Base-by-base conservation (phyloP, 805 yeast genomes). In the Peterozyma xylosa region DNA sequence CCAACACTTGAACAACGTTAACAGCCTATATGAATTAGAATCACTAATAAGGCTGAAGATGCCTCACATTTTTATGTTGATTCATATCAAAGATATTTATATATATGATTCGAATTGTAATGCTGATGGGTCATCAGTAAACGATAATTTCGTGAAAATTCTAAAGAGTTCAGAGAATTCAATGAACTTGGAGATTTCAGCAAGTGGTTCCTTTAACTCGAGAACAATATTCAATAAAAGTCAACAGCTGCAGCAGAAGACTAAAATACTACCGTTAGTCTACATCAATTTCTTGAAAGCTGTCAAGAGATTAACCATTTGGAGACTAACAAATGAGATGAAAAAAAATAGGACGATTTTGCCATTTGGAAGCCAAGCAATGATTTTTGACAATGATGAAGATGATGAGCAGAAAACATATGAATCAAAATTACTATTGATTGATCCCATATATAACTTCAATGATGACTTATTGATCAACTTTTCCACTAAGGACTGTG, bases 351-450 rank as follows among this genome's bases (percentile, higher is more conserved):
- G 58, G 37, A 59, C 58, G 37, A 50, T 76, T 2, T 47, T 71
- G 1, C 79, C 80, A 0, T 77, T 75, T 56, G 80, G 81, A 2
- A 74, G 72, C 61, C 76, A 51, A 60, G 66, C 51, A 42, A 66
- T 47, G 38, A 58, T 37, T 52, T 59, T 34, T 52, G 53, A 43
- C 44, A 55, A 45, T 38, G 47, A 34, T 38, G 33, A 42, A 34
- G 35, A 39, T 15, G 30, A 42, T 21, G 17, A 27, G 1, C 30
- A 30, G 5, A 11, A 42, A 35, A 5, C 48, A 18, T 4, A 29
- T 33, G 16, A 36, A 14, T 35, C 39, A 11, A 57, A 61, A n/a
- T 50, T 71, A 3, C 42, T 76, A 1, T 69, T 67, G 42, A 49
- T 75, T 2, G 76, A 71, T 38, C 78, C 80, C 1, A 74, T 73